phyloP scores from a whole-genome alignment of 75 land plant genomes.

The Pinus albicaulis region DNA sequence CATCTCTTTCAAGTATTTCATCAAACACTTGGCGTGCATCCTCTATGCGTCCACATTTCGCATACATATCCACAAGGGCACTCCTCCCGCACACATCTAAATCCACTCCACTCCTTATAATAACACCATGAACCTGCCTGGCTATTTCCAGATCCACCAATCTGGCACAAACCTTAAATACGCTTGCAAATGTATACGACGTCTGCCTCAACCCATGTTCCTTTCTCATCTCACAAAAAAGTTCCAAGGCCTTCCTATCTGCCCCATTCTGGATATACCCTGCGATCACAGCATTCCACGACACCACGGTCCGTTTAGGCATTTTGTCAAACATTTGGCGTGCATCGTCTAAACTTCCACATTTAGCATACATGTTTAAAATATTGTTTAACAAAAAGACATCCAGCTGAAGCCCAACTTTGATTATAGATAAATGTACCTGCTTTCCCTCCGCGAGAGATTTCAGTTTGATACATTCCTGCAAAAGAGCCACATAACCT shows the following conservation, averaged over 20 bases:
- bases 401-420: constrained; percentile 13
- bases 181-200: constrained; percentile 21
- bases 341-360: constrained; percentile 22
- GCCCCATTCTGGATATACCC: constrained; percentile 29
- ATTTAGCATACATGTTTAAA: constrained; percentile 39
- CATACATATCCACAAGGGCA: constrained; percentile 1
- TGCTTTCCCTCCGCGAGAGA: background rate
- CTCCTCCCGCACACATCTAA: background rate
- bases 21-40: background rate
- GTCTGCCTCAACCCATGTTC: constrained; percentile 25
- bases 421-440: constrained; percentile 8
- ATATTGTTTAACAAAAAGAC: constrained; percentile 32
- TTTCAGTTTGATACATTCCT: background rate
- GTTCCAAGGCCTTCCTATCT: constrained; percentile 19
- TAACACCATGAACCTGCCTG: background rate
- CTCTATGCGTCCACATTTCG: background rate
- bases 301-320: constrained; percentile 40
- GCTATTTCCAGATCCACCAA: constrained; percentile 2
- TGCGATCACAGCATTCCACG: constrained; percentile 47
- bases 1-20: background rate
- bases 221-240: constrained; percentile 34
- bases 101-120: background rate
- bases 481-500: background rate
- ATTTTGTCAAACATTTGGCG: constrained; percentile 38
- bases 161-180: constrained; percentile 33